Conservation (phyloP, 768 basidiomycete species). For the Kwoniella sp. region DNA sequence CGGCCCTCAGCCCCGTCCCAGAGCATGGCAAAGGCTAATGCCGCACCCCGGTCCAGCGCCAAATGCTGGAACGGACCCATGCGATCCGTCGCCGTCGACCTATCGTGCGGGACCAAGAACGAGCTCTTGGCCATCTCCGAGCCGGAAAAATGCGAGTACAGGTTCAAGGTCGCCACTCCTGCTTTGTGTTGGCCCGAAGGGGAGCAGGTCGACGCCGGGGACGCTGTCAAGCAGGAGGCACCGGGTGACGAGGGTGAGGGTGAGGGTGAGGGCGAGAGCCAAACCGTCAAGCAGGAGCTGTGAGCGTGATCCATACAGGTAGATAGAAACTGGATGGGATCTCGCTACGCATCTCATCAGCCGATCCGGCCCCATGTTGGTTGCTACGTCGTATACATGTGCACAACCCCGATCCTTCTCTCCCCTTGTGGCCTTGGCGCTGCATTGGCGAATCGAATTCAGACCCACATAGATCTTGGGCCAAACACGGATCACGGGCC, state of each 20-base stretch:
- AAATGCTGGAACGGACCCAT: constrained; percentile 97
- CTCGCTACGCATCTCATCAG: no score
- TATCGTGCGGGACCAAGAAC: constrained; percentile 83
- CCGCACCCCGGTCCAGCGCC: constrained; percentile 55
- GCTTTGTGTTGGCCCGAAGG: constrained; percentile 62
- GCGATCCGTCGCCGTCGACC: constrained; percentile 68
- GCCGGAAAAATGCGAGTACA: constrained; percentile 94
- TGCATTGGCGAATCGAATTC: no score
- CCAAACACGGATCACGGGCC: no score
- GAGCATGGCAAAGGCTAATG: not conserved
- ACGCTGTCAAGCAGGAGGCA: constrained; percentile 2
- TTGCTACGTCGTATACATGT: no score
- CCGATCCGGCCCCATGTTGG: no score
- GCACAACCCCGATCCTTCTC: no score
- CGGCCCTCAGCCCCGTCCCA: not conserved
- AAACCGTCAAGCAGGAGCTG: constrained; percentile 34
- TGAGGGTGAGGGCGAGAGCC: not conserved
- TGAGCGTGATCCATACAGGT: no score
- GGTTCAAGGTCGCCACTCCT: constrained; percentile 76
- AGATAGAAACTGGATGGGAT: no score
- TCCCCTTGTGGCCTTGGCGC: no score
- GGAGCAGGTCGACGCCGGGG: not conserved
- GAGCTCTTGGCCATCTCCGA: constrained; percentile 71
- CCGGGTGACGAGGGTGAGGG: not conserved
- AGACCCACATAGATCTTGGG: no score